These are phyloP conservation scores for Gyrodon lividus DNA, from an alignment of 768 basidiomycete genomes.

Conservation along the genomic window DNA sequence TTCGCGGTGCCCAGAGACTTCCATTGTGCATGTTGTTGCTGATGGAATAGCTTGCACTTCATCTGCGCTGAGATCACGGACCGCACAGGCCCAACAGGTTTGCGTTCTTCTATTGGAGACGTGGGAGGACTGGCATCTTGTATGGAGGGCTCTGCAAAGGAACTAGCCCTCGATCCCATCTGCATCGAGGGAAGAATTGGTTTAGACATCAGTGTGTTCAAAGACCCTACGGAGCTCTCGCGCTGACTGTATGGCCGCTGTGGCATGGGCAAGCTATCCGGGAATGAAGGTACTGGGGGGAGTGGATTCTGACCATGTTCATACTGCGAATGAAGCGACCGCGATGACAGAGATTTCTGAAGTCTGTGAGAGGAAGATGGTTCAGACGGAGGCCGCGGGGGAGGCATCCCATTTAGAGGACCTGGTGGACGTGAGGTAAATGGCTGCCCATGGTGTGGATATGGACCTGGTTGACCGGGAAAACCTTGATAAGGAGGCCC, in stretches of 20 bases:
- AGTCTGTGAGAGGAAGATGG: slow-evolving; percentile 33
- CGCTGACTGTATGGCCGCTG: slow-evolving; percentile 22
- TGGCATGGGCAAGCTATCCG: slow-evolving; percentile 34
- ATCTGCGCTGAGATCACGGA: slow-evolving; percentile 83
- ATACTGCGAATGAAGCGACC: slow-evolving; percentile 55
- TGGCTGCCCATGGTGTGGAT: slow-evolving; percentile 10
- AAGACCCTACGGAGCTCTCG: slow-evolving; percentile 16
- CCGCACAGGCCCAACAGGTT: slow-evolving; percentile 62
- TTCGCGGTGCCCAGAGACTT: slow-evolving; percentile 88
- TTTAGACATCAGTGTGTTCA: slow-evolving; percentile 43
- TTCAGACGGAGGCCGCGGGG: slow-evolving; percentile 49
- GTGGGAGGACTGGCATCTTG: slow-evolving; percentile 80
- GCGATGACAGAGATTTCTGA: slow-evolving; percentile 56
- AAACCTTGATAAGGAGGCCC: slow-evolving; percentile 18
- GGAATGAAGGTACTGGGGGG: slow-evolving; percentile 40
- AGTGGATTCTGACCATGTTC: slow-evolving; percentile 38
- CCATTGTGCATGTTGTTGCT: slow-evolving; percentile 97
- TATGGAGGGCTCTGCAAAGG: slow-evolving; percentile 51
- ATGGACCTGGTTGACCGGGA: slow-evolving; percentile 17
- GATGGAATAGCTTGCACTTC: slow-evolving; percentile 97
- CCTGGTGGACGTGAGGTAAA: slow-evolving; percentile 11
- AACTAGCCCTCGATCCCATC: slow-evolving; percentile 48
- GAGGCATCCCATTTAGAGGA: slow-evolving; percentile 24
- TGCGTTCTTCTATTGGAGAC: slow-evolving; percentile 66
- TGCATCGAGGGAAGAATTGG: slow-evolving; percentile 66